phyloP scores from a whole-genome alignment of 2,329 filamentous ascomycete species.

The Bipolaris oryzae region DNA sequence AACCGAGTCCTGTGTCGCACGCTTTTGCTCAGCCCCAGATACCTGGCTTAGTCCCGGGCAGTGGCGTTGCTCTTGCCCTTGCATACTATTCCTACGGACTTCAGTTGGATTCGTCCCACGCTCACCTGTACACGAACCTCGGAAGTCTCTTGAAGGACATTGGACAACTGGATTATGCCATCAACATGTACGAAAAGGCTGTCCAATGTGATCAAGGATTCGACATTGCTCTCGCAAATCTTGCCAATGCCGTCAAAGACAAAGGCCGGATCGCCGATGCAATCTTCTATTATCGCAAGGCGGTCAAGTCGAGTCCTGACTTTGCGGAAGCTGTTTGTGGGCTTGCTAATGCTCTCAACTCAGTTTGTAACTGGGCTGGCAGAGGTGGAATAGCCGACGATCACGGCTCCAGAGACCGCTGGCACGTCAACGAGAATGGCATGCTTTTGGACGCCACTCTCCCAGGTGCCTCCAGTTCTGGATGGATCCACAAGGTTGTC shows the following conservation, averaged over 20 bases:
- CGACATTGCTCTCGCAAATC: conserved; percentile 93
- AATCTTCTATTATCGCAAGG: conserved; percentile 87
- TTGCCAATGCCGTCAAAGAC: conserved; percentile 97
- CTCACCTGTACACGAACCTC: conserved; percentile 95
- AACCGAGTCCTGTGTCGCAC: conserved; percentile 50
- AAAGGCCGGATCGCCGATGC: conserved; percentile 91
- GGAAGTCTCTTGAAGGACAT: conserved; percentile 96
- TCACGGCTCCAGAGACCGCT: conserved; percentile 77
- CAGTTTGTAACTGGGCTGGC: conserved; percentile 92
- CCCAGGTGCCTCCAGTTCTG: conserved; percentile 66
- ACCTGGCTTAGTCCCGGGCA: conserved; percentile 82
- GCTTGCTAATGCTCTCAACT: conserved; percentile 91
- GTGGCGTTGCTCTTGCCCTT: conserved; percentile 84
- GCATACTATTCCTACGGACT: conserved; percentile 96
- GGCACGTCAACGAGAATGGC: conserved; percentile 88
- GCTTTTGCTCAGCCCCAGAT: conserved; percentile 55
- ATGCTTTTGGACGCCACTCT: conserved; percentile 76
- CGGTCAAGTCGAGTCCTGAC: conserved; percentile 88
- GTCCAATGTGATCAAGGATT: conserved; percentile 92
- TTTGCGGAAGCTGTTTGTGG: conserved; percentile 98
- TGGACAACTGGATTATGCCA: conserved; percentile 86
- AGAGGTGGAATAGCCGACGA: conserved; percentile 83
- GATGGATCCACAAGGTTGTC: conserved; percentile 88
- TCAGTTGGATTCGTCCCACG: conserved; percentile 82
- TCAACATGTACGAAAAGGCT: conserved; percentile 96